A percentile compares a stretch with the other conserved stretches of the same genome.
phyloP scores from a whole-genome alignment of 305 asterid species.

The Withania somnifera region DNA sequence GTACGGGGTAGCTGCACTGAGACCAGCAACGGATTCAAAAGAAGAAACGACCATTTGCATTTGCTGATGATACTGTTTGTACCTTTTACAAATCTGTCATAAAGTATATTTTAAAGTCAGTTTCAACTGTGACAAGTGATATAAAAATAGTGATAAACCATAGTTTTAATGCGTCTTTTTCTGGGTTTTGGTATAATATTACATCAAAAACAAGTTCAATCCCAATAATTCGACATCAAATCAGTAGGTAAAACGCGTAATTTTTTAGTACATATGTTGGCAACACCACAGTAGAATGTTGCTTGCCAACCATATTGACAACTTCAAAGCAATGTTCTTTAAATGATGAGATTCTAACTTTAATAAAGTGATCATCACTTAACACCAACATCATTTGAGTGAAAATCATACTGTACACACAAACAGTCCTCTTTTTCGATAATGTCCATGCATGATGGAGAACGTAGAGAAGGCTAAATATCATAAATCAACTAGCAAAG shows the following conservation, averaged over 20 bases:
- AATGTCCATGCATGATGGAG: neutral
- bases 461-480: neutral
- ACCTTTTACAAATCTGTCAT: constrained; percentile 55
- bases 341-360: constrained; percentile 1
- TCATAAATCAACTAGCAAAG: neutral
- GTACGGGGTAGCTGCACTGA: constrained; percentile 61
- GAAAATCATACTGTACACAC: neutral
- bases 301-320: neutral
- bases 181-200: neutral
- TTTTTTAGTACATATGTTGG: neutral
- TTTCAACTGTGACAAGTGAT: neutral
- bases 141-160: neutral
- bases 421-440: neutral
- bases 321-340: neutral
- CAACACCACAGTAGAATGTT: neutral
- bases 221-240: neutral
- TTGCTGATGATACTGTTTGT: constrained; percentile 70
- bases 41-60: constrained; percentile 83
- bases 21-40: constrained; percentile 71
- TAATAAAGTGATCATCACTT: neutral
- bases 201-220: neutral
- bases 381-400: neutral
- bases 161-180: neutral
- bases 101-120: neutral
- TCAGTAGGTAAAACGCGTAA: neutral